Evolutionary conservation across 768 basidiomycete genomes (phyloP).

Genomic region (Termitomyces sp.): DNA sequence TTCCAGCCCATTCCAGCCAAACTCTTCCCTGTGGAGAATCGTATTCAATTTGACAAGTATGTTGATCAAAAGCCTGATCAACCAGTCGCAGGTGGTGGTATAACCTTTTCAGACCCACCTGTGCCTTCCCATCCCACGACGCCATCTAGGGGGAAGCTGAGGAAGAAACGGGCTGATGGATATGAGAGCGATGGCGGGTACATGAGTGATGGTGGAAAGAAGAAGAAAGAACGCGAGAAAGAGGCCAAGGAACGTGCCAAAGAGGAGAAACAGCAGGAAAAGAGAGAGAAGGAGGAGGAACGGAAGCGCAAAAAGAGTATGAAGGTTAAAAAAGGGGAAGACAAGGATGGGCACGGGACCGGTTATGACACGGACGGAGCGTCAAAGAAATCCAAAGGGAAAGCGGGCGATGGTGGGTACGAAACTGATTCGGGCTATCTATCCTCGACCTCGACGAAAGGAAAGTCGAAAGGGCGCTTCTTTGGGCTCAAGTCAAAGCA

Average conservation of each 20-base stretch:
- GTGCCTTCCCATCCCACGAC: constrained; percentile 19
- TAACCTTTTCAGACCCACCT: constrained; percentile 23
- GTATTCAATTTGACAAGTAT: constrained; percentile 3
- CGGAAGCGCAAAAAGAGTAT: constrained; percentile 31
- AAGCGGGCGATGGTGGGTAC: constrained; percentile 27
- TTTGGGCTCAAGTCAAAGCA: constrained; percentile 39
- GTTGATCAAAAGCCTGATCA: constrained; percentile 1
- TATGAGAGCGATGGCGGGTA: constrained; percentile 54
- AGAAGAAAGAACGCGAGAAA: constrained; percentile 27
- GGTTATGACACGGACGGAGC: constrained; percentile 28
- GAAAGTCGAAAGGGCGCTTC: constrained; percentile 38
- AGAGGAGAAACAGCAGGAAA: constrained; percentile 22
- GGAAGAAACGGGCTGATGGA: constrained; percentile 42
- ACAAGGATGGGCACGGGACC: constrained; percentile 13
- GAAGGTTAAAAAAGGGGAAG: constrained; percentile 17
- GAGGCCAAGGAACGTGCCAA: constrained; percentile 20
- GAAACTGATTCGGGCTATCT: constrained; percentile 36
- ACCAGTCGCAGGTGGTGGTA: not conserved
- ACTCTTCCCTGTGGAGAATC: constrained; percentile 10
- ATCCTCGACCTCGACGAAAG: constrained; percentile 23
- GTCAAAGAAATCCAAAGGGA: constrained; percentile 22
- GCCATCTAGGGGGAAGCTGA: constrained; percentile 29
- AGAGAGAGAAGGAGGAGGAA: constrained; percentile 26
- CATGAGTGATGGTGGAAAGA: constrained; percentile 38
- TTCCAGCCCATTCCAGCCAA: constrained; percentile 7